These are phyloP conservation scores for Trichophaea hybrida DNA, from an alignment of 2,329 filamentous ascomycete species.

Conservation along the genomic window DNA sequence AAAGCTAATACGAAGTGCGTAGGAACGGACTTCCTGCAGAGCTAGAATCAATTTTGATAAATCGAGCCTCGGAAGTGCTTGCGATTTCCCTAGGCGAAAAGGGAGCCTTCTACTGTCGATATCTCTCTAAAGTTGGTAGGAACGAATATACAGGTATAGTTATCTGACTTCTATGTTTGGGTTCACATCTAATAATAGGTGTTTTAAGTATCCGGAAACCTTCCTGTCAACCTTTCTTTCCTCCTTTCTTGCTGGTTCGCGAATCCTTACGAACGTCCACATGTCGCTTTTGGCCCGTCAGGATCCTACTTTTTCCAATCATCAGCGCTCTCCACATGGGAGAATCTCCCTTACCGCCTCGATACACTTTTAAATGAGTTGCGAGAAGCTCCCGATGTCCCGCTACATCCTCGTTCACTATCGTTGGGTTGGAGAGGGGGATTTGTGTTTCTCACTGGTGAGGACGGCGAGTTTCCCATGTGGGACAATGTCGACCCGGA, in stretches of 20 bases:
- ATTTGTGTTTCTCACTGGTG: not conserved
- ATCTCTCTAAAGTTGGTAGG: not conserved
- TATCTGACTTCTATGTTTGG: not conserved
- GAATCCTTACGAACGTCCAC: conserved; percentile 1
- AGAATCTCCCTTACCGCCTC: not conserved
- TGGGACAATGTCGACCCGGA: conserved; percentile 2
- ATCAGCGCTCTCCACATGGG: not conserved
- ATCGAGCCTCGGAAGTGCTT: not conserved
- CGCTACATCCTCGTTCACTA: not conserved
- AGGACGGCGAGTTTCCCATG: not conserved
- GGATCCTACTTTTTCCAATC: conserved; percentile 4
- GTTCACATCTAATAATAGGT: not conserved
- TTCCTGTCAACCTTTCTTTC: conserved; percentile 1
- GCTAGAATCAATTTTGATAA: not conserved
- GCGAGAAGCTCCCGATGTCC: not conserved
- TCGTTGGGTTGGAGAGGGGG: not conserved
- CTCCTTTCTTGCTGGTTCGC: conserved; percentile 1
- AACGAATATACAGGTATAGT: not conserved
- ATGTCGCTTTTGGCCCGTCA: not conserved
- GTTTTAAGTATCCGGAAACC: not conserved
- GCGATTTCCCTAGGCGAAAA: conserved; percentile 2
- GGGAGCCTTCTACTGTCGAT: conserved; percentile 4
- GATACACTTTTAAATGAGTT: not conserved
- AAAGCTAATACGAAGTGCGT: too few relatives aligned
- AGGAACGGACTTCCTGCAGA: conserved; percentile 4